Percentiles rank a stretch among this genome's conserved stretches.
Evolutionary conservation across 2,329 filamentous ascomycete species (phyloP).

Genomic region (Aspergillus awamori): DNA sequence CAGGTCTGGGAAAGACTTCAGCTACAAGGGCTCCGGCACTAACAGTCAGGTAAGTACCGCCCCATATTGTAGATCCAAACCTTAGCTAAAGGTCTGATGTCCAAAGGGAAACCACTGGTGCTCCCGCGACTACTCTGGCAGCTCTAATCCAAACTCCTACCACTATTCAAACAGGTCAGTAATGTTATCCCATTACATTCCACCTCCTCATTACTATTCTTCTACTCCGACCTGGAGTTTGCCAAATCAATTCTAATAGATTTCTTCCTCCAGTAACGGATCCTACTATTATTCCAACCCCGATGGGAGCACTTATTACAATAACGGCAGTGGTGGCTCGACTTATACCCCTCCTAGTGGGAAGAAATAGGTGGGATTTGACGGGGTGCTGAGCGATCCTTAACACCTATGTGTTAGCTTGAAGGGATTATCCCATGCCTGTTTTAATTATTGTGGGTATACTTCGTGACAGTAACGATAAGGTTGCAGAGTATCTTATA

Average conservation of each 20-base stretch:
- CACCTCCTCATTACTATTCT: too few species aligned
- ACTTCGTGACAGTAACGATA: too few species aligned
- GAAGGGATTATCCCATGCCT: too few species aligned
- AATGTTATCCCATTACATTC: neutral
- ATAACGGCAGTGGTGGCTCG: slow-evolving; percentile 60
- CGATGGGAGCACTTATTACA: slow-evolving; percentile 70
- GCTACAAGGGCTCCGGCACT: slow-evolving; percentile 54
- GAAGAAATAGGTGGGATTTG: slow-evolving; percentile 19
- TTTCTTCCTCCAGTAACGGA: slow-evolving; percentile 52
- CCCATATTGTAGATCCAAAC: neutral
- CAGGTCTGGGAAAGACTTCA: slow-evolving; percentile 37
- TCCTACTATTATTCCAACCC: slow-evolving; percentile 76
- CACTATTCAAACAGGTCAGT: slow-evolving; percentile 68
- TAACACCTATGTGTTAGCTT: too few species aligned
- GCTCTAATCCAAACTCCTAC: slow-evolving; percentile 57
- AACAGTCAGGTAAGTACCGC: slow-evolving; percentile 60
- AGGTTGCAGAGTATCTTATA: too few species aligned
- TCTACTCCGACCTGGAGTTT: too few species aligned
- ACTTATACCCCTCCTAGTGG: slow-evolving; percentile 64
- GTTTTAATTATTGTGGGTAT: too few species aligned
- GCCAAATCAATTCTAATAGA: too few species aligned
- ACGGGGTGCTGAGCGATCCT: too few species aligned
- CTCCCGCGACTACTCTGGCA: slow-evolving; percentile 62
- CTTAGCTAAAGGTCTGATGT: neutral
- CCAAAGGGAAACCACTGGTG: slow-evolving; percentile 69